These are phyloP conservation scores for Ocimum tenuiflorum DNA, from an alignment of 257 asterid genomes.

Conservation along the genomic window DNA sequence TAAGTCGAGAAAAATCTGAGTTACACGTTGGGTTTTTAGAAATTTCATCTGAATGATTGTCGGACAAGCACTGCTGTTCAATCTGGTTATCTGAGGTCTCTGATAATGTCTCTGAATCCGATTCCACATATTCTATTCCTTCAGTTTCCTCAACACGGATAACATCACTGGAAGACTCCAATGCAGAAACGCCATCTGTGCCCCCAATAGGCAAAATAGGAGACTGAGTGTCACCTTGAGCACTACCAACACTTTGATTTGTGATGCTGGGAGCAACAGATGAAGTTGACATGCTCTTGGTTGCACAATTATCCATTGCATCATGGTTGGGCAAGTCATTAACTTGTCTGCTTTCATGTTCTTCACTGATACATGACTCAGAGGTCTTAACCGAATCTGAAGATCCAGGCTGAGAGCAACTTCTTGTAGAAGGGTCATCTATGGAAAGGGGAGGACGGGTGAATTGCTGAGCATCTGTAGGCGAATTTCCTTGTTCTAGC, in stretches of 20 bases:
- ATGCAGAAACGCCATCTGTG: conserved; percentile 17
- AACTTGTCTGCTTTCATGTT: conserved; percentile 1
- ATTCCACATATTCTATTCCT: conserved; percentile 15
- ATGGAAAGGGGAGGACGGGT: conserved; percentile 13
- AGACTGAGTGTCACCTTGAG: conserved; percentile 20
- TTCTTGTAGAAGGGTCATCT: conserved; percentile 21
- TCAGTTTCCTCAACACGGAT: conserved; percentile 18
- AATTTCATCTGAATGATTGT: conserved; percentile 18
- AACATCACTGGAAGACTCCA: conserved; percentile 22
- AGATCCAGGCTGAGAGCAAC: conserved; percentile 21
- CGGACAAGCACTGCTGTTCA: conserved; percentile 13
- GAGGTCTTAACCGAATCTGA: conserved; percentile 15
- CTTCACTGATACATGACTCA: conserved; percentile 12
- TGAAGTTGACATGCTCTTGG: not conserved
- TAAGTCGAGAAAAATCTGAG: conserved; percentile 21
- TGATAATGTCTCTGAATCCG: conserved; percentile 12
- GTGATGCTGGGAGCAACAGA: not conserved
- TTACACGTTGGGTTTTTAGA: conserved; percentile 9
- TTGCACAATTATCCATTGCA: not conserved
- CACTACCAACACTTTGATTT: conserved; percentile 19
- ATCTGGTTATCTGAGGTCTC: conserved; percentile 20
- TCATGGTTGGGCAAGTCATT: conserved; percentile 12
- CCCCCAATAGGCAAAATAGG: conserved; percentile 18
- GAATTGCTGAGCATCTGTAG: conserved; percentile 21
- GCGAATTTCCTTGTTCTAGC: conserved; percentile 20